Percentiles rank a stretch among this genome's conserved stretches.
phyloP scores from a whole-genome alignment of 129 eudicot species.

The Flaveria robusta region DNA sequence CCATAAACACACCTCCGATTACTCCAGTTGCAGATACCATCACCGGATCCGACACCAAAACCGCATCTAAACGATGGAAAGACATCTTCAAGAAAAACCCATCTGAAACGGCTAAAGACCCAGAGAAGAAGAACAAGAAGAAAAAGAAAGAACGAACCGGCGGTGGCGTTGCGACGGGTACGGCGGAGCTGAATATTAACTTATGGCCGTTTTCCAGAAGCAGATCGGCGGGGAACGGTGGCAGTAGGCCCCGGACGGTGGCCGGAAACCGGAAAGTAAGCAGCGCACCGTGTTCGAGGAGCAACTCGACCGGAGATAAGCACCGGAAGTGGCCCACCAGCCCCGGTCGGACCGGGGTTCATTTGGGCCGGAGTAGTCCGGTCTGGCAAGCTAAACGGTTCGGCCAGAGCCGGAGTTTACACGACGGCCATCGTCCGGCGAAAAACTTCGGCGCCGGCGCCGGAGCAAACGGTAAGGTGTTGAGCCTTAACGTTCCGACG shows the following conservation, averaged over 20 bases:
- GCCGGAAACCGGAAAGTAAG: slow-evolving; percentile 63
- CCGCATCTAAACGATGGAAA: slow-evolving; percentile 73
- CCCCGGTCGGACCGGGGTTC: slow-evolving; percentile 81
- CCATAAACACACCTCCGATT: not conserved
- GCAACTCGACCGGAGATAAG: slow-evolving; percentile 91
- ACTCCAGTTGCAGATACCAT: slow-evolving; percentile 6
- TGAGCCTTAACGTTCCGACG: slow-evolving; percentile 69
- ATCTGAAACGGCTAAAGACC: not conserved
- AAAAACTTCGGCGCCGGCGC: slow-evolving; percentile 31
- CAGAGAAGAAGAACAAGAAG: slow-evolving; percentile 36
- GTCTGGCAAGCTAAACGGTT: slow-evolving; percentile 76
- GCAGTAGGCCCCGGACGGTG: slow-evolving; percentile 44
- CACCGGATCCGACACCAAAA: slow-evolving; percentile 25
- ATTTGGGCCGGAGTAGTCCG: slow-evolving; percentile 80
- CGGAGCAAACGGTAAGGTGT: slow-evolving; percentile 38
- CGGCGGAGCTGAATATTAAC: slow-evolving; percentile 88
- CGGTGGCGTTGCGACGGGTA: slow-evolving; percentile 53
- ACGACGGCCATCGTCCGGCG: slow-evolving; percentile 40
- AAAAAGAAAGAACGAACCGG: slow-evolving; percentile 39
- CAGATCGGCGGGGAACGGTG: slow-evolving; percentile 81
- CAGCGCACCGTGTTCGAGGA: slow-evolving; percentile 96
- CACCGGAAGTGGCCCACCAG: slow-evolving; percentile 70
- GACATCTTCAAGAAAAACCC: slow-evolving; percentile 59
- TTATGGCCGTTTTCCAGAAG: slow-evolving; percentile 93
- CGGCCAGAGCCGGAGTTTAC: slow-evolving; percentile 36